Conservation (phyloP, 805 yeast genomes). For the Yamadazyma phyllophila region DNA sequence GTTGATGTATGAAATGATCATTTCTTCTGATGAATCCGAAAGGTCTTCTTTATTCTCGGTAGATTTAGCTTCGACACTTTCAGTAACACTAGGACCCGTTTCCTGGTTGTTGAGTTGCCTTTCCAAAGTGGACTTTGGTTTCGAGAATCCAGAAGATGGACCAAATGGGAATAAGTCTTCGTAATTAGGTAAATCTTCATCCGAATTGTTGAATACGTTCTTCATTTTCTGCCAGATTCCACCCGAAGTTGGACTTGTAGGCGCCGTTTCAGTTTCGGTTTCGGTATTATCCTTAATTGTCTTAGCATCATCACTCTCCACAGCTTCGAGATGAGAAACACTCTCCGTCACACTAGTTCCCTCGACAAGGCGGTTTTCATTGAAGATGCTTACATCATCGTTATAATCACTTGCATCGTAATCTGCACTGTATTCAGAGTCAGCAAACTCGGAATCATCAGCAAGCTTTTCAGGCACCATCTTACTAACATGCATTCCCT, state of each 20-base stretch:
- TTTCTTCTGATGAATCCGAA: slow-evolving; percentile 44
- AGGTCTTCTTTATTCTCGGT: slow-evolving; percentile 28
- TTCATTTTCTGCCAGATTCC: slow-evolving; percentile 46
- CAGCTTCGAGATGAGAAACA: not conserved
- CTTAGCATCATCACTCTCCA: slow-evolving; percentile 10
- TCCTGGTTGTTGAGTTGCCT: slow-evolving; percentile 24
- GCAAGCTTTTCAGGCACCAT: slow-evolving; percentile 27
- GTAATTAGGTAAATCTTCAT: slow-evolving; percentile 57
- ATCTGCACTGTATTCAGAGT: slow-evolving; percentile 25
- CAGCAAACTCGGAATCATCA: slow-evolving; percentile 33
- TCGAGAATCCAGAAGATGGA: slow-evolving; percentile 21
- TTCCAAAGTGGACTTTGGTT: slow-evolving; percentile 36
- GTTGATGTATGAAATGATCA: slow-evolving; percentile 41
- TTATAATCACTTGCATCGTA: slow-evolving; percentile 18
- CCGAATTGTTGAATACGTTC: slow-evolving; percentile 36
- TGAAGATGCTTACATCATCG: slow-evolving; percentile 10
- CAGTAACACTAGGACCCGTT: not conserved
- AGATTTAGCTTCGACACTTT: not conserved
- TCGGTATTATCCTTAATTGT: slow-evolving; percentile 15
- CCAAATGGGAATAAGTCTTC: slow-evolving; percentile 72
- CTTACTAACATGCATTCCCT: slow-evolving; percentile 38
- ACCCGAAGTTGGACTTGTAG: slow-evolving; percentile 4
- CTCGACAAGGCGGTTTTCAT: slow-evolving; percentile 2
- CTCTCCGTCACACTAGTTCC: not conserved
- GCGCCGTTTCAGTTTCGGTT: slow-evolving; percentile 10